Base-by-base conservation (phyloP, 176 grass and related monocot genomes). In the Rhipidocladum racemiflorum region DNA sequence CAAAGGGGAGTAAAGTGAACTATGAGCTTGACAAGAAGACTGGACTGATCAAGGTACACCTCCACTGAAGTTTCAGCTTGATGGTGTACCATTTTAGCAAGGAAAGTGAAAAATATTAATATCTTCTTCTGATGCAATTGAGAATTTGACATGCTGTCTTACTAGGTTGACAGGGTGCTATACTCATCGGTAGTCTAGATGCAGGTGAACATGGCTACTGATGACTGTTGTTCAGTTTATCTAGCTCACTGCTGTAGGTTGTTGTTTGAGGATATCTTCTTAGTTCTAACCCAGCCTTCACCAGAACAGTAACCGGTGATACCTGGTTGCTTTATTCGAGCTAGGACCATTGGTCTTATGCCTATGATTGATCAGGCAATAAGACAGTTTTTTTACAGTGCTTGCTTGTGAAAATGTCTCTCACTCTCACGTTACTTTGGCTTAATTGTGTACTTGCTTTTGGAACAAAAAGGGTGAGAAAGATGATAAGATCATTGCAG, bases 281-380 rank as follows among this genome's bases (percentile, higher is more conserved):
- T 14, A 61, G 63, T 43, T 15, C 30, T 78, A 53, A 88, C 66
- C 65, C 20, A 66, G 10, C 2, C 21, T 84, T 56, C 29, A 54
- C 50, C 13, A 73, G 34, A 30, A 76, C 24, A 91, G 89, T 85
- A 91, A 91, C 89, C 85, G 0, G 76, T 91, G 15, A 69, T 87
- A 65, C 24, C 89, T 65, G 76, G 76, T 29, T 91, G 89, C 56
- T 91, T 87, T 65, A 85, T 91, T 81, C 70, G 89, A 34, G 89
- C 89, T 9, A 84, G 81, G 32, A 81, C 89, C 56, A 91, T 91
- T 56, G 89, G 89, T 11, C 89, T 91, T 76, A 91, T 91, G 89
- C 89, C 89, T 15, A 91, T 91, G 85, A 91, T 91, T 84, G 85
- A 91, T 43, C 89, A 91, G 89, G 89, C 49, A 87, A n/a, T n/a